These are phyloP conservation scores for Cercospora sojina DNA, from an alignment of 2,329 filamentous ascomycete species.

Conservation along the genomic window DNA sequence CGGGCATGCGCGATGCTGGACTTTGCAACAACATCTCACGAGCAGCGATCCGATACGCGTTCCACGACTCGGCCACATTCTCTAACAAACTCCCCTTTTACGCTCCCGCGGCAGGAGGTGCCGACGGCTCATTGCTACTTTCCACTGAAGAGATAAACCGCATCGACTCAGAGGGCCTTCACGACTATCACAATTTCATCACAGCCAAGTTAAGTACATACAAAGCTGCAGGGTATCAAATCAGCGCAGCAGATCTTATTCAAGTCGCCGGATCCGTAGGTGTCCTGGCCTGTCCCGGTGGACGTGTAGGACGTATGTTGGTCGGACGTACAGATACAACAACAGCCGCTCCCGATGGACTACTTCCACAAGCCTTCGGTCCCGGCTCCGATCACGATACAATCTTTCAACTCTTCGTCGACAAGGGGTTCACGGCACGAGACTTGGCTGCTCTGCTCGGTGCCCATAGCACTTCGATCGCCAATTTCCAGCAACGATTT, in stretches of 20 bases:
- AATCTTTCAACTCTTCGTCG: conserved; percentile 50
- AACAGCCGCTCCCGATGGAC: conserved; percentile 43
- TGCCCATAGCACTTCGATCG: conserved; percentile 53
- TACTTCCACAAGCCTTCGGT: conserved; percentile 48
- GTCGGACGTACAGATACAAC: conserved; percentile 51
- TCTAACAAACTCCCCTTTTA: conserved; percentile 25
- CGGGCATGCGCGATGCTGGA: conserved; percentile 21
- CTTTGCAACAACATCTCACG: conserved; percentile 38
- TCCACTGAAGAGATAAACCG: conserved; percentile 39
- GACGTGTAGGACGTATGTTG: conserved; percentile 52
- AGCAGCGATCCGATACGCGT: conserved; percentile 38
- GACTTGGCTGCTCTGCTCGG: conserved; percentile 57
- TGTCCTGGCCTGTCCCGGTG: conserved; percentile 53
- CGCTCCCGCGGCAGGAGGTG: conserved; percentile 39
- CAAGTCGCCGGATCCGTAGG: conserved; percentile 51
- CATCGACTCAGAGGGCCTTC: conserved; percentile 48
- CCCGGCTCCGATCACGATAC: conserved; percentile 39
- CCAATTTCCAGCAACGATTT: conserved; percentile 39
- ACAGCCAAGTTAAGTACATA: conserved; percentile 41
- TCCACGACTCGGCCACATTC: conserved; percentile 37
- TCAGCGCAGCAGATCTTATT: conserved; percentile 57
- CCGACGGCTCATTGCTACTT: conserved; percentile 45
- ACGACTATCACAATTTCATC: conserved; percentile 44
- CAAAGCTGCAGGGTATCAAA: conserved; percentile 23
- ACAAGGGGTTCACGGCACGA: conserved; percentile 52